Percentiles rank a stretch among this genome's conserved stretches.
phyloP scores from a whole-genome alignment of 1,284 basidiomycete species.

The Ustilago loliicola region DNA sequence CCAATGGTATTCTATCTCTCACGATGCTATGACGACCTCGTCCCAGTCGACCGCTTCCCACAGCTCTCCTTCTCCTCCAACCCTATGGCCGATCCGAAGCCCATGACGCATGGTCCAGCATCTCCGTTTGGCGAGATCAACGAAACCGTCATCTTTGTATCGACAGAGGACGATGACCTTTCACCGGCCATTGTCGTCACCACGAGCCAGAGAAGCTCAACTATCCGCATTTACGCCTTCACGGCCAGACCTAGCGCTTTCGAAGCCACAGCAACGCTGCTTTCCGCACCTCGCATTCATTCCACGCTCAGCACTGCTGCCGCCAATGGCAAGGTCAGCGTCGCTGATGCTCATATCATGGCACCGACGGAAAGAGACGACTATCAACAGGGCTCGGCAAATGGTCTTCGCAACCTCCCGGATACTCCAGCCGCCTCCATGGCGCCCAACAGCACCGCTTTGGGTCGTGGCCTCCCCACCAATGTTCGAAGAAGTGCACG shows the following conservation, averaged over 20 bases:
- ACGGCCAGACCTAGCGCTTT: constrained; percentile 33
- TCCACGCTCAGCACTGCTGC: constrained; percentile 17
- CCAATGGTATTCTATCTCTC: constrained; percentile 63
- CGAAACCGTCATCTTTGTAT: constrained; percentile 53
- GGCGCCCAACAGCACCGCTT: constrained; percentile 7
- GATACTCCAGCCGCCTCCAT: constrained; percentile 18
- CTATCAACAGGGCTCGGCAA: constrained; percentile 1
- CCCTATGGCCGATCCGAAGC: constrained; percentile 13
- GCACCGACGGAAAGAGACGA: constrained; percentile 6
- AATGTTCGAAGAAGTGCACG: constrained; percentile 33
- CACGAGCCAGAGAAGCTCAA: constrained; percentile 20
- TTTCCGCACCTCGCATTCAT: constrained; percentile 27
- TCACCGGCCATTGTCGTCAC: constrained; percentile 47
- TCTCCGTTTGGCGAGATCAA: constrained; percentile 49
- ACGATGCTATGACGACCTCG: constrained; percentile 57
- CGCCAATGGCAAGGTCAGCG: background rate
- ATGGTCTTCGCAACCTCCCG: constrained; percentile 11
- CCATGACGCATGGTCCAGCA: constrained; percentile 46
- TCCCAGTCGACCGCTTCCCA: constrained; percentile 49
- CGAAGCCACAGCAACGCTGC: constrained; percentile 35
- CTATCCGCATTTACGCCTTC: constrained; percentile 56
- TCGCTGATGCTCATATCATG: background rate
- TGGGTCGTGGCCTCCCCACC: constrained; percentile 42
- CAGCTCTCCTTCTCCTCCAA: constrained; percentile 27
- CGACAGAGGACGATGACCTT: constrained; percentile 3